Evolutionary conservation across 2,329 filamentous ascomycete species (phyloP).

Genomic region (Dendryphion nanum): DNA sequence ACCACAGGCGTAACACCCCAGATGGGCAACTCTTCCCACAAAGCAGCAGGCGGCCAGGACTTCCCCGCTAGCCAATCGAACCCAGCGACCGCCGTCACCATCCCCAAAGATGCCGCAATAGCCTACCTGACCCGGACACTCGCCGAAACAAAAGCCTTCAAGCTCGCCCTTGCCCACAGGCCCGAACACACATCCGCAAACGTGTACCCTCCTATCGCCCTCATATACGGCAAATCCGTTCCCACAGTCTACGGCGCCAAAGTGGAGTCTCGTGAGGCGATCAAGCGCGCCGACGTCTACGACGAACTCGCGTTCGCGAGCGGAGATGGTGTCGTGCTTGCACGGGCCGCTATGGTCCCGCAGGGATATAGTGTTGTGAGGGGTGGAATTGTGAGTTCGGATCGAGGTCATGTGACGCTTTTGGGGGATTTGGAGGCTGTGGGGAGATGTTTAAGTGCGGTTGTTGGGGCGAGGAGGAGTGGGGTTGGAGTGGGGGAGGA

Average conservation of each 20-base stretch:
- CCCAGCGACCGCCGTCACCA: constrained; percentile 47
- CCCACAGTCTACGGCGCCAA: constrained; percentile 82
- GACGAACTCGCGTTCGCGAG: constrained; percentile 83
- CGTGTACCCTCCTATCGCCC: constrained; percentile 74
- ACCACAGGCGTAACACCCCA: constrained; percentile 46
- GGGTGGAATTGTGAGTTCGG: constrained; percentile 73
- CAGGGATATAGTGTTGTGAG: constrained; percentile 72
- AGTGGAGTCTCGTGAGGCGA: constrained; percentile 70
- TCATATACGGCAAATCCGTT: constrained; percentile 83
- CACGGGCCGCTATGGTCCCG: constrained; percentile 81
- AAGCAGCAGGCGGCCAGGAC: constrained; percentile 12
- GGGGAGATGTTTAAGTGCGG: constrained; percentile 68
- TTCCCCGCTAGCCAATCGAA: constrained; percentile 11
- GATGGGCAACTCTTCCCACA: constrained; percentile 39
- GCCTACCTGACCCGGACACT: constrained; percentile 76
- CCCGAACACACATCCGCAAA: constrained; percentile 63
- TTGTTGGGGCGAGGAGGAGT: constrained; percentile 66
- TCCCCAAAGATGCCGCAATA: constrained; percentile 55
- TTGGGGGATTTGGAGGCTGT: constrained; percentile 82
- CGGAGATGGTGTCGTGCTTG: constrained; percentile 86
- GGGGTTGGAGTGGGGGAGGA: constrained; percentile 68
- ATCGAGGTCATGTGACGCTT: constrained; percentile 83
- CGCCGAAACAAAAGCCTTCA: constrained; percentile 69
- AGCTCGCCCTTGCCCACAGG: constrained; percentile 66
- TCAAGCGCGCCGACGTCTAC: constrained; percentile 74